Evolutionary conservation across 306 rosid genomes (phyloP).

Genomic region (Crataegus laevigata): DNA sequence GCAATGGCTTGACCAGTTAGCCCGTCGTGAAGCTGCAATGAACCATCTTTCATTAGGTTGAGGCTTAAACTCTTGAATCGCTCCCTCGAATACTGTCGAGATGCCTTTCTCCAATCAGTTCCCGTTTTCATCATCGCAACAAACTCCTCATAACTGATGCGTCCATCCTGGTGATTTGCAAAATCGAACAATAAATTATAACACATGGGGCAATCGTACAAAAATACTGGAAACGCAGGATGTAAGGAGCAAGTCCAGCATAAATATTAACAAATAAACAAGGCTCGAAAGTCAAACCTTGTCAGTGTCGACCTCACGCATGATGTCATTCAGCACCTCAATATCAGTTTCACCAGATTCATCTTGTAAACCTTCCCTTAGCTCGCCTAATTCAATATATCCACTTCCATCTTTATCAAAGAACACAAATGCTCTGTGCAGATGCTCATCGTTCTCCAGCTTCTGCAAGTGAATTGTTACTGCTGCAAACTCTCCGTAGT

Average conservation of each 20-base stretch:
- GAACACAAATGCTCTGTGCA: slow-evolving; percentile 75
- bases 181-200: not conserved
- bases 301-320: slow-evolving; percentile 97
- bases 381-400: slow-evolving; percentile 74
- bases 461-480: slow-evolving; percentile 95
- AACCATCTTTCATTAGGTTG: slow-evolving; percentile 94
- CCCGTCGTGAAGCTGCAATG: slow-evolving; percentile 88
- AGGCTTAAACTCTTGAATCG: slow-evolving; percentile 97
- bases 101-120: slow-evolving; percentile 99
- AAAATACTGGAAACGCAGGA: not conserved
- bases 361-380: slow-evolving; percentile 62
- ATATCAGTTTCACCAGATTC: slow-evolving; percentile 69
- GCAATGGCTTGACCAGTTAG: slow-evolving; percentile 74
- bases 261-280: not conserved
- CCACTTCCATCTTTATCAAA: slow-evolving; percentile 91
- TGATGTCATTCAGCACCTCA: slow-evolving; percentile 74
- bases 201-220: not conserved
- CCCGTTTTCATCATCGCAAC: slow-evolving; percentile 99
- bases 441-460: slow-evolving; percentile 95
- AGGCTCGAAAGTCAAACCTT: slow-evolving; percentile 55
- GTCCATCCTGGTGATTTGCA: slow-evolving; percentile 57
- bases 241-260: not conserved
- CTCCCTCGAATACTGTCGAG: slow-evolving; percentile 96
- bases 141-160: slow-evolving; percentile 87
- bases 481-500: slow-evolving; percentile 97